Evolutionary conservation across 2,329 filamentous ascomycete genomes (phyloP).

Genomic region (Alternaria sp.): DNA sequence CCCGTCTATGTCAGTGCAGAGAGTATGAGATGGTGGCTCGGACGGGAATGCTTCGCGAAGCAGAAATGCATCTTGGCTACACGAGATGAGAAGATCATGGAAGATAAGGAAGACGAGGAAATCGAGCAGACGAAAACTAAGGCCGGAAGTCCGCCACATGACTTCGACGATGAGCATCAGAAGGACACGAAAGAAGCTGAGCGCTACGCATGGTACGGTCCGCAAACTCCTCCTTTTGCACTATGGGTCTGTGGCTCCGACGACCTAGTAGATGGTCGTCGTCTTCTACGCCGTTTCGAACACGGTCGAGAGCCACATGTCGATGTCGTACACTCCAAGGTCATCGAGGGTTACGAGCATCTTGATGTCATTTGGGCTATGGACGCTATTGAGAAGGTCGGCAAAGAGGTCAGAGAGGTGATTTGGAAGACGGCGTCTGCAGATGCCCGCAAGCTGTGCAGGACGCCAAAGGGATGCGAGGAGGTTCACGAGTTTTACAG

Average conservation of each 20-base stretch:
- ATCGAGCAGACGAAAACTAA: conserved; percentile 30
- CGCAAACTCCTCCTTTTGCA: conserved; percentile 79
- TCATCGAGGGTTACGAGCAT: conserved; percentile 86
- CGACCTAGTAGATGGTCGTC: conserved; percentile 80
- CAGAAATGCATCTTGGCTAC: conserved; percentile 89
- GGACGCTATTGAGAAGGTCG: conserved; percentile 83
- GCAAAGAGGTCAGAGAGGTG: conserved; percentile 78
- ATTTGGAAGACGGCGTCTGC: conserved; percentile 76
- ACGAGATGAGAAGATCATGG: conserved; percentile 69
- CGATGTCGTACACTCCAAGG: conserved; percentile 77
- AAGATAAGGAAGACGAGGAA: conserved; percentile 58
- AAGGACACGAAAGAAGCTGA: conserved; percentile 51
- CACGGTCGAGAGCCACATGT: conserved; percentile 82
- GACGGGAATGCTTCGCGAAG: conserved; percentile 79
- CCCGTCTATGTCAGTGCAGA: conserved; percentile 90
- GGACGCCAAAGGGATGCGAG: conserved; percentile 70
- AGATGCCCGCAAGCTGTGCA: conserved; percentile 64
- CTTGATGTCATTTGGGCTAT: conserved; percentile 95
- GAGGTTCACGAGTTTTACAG: conserved; percentile 42
- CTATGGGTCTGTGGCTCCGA: conserved; percentile 88
- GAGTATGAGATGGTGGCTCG: conserved; percentile 95
- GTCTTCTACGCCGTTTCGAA: conserved; percentile 75
- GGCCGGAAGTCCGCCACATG: conserved; percentile 8
- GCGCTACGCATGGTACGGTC: conserved; percentile 77
- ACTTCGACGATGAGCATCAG: conserved; percentile 19